Conservation (phyloP, 2,329 filamentous ascomycete genomes). For the Erysiphe pulchra region DNA sequence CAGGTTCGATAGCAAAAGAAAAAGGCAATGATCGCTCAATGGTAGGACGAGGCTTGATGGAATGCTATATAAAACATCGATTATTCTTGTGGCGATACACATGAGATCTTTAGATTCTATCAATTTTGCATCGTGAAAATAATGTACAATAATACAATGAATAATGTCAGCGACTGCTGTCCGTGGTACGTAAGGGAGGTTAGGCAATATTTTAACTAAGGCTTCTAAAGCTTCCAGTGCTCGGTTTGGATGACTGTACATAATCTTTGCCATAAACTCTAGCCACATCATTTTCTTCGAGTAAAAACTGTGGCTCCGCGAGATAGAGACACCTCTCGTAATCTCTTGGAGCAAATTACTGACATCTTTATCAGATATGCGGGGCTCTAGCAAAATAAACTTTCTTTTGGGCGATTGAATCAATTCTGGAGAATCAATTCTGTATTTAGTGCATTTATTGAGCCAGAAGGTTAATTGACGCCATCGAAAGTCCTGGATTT, state of each 20-base stretch:
- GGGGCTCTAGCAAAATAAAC: not conserved
- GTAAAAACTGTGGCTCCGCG: not conserved
- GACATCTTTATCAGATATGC: not conserved
- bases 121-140: not conserved
- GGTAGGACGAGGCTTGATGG: conserved; percentile 1
- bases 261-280: not conserved
- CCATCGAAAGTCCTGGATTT: not conserved
- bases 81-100: not conserved
- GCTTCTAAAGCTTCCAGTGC: not conserved
- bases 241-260: not conserved
- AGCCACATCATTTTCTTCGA: not conserved
- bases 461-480: not conserved
- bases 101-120: not conserved
- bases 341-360: not conserved
- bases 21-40: conserved; percentile 5
- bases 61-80: not conserved
- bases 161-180: not conserved
- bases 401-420: not conserved
- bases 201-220: not conserved
- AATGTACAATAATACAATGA: conserved; percentile 1
- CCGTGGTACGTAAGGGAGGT: not conserved
- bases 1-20: conserved; percentile 5
- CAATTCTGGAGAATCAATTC: not conserved
- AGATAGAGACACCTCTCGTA: too few relatives aligned
- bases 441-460: not conserved